Evolutionary conservation across 108 stramenopile species (phyloP).

Genomic region (Asterionellopsis glacialis): DNA sequence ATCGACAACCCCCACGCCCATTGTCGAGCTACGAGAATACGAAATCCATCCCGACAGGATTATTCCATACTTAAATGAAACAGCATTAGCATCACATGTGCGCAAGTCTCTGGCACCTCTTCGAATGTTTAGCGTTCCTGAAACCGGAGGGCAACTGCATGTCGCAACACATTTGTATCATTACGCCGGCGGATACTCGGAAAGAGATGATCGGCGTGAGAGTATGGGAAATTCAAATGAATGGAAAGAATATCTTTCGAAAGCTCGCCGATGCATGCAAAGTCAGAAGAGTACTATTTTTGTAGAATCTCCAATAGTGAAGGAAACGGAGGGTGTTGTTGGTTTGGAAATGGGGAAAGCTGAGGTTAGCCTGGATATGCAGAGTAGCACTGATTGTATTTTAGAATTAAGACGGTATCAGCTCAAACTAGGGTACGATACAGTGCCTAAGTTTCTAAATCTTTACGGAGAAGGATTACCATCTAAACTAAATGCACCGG

Average conservation of each 20-base stretch:
- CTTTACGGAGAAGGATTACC: constrained; percentile 56
- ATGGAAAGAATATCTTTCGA: constrained; percentile 33
- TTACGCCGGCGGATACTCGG: constrained; percentile 43
- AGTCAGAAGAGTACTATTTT: constrained; percentile 40
- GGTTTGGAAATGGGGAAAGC: constrained; percentile 21
- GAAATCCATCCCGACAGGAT: constrained; percentile 27
- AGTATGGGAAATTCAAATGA: constrained; percentile 20
- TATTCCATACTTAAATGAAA: constrained; percentile 22
- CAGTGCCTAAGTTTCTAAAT: constrained; percentile 56
- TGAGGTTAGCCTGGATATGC: constrained; percentile 1
- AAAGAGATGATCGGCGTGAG: constrained; percentile 30
- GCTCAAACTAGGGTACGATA: constrained; percentile 65
- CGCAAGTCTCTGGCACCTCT: constrained; percentile 33
- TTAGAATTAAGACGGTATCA: constrained; percentile 65
- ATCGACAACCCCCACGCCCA: constrained; percentile 18
- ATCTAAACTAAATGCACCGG: constrained; percentile 44
- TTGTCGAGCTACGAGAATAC: constrained; percentile 59
- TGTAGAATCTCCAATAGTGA: constrained; percentile 47
- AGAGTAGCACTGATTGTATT: constrained; percentile 16
- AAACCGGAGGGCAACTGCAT: constrained; percentile 53
- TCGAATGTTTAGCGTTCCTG: constrained; percentile 44
- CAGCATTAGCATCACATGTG: constrained; percentile 16
- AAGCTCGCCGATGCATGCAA: constrained; percentile 27
- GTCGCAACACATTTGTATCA: constrained; percentile 57
- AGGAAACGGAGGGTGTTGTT: constrained; percentile 22